Base-by-base conservation (phyloP, 164 flowering plant genomes). In the Vitis labrusca region DNA sequence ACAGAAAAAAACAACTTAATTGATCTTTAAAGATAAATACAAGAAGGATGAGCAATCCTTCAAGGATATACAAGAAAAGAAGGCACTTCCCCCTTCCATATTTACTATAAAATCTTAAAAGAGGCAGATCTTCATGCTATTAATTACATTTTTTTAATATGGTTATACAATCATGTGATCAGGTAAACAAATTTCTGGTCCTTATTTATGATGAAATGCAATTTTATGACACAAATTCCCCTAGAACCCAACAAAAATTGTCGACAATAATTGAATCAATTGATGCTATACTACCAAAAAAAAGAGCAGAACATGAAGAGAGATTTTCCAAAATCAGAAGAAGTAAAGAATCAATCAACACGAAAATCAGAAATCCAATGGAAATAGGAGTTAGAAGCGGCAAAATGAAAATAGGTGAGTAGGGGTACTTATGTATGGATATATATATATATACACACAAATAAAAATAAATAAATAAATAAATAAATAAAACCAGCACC, bases 401-500 rank as follows among this genome's bases (percentile, higher is more conserved):
- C 15, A 5, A 53, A 15, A 19, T n/a, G 16, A 47, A 58, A 0
- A 57, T 16, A 9, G 16, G 5, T 3, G 7, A 37, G 56, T 6
- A 53, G 17, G 0, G n/a, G n/a, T 13, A 13, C 56, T 53, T 53
- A 12, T 14, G n/a, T n/a, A 53, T 13, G 23, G 3, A 63, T 53
- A 53, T 30, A 71, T 2, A 30, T 6, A 56, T 23, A 71, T 2
- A 30, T 6, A 56, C 10, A 17, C 17, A 61, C 10, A 0, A 23
- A 19, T 8, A 52, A 6, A 17, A 29, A 59, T 14, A 11, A 59
- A 15, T 56, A 17, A 29, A 59, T 14, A 11, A 59, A 15, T 56
- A 65, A n/a, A 17, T 66, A 68, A 15, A 11, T 2, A 16, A 56
- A 64, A 56, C 15, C 7, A 17, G 29, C 48, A 86, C 90, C 88